Evolutionary conservation across 225 moss, liverwort and hornwort species (phyloP).

Genomic region (Marchantia polymorpha): DNA sequence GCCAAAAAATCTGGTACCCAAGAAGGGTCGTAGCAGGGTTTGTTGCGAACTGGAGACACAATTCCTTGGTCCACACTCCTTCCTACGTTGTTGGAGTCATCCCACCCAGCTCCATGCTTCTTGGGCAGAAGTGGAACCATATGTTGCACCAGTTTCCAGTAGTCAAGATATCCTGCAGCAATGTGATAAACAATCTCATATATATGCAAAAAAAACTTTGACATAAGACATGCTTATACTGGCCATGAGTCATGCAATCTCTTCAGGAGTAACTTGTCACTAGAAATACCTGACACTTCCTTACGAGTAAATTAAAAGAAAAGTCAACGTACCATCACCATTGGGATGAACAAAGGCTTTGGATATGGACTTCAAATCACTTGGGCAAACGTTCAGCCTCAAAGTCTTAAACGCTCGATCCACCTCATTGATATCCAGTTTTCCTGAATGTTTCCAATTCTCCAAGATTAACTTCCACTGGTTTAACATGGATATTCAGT

Average conservation of each 20-base stretch:
- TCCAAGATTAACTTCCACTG: background rate
- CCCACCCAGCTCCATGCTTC: conserved; percentile 19
- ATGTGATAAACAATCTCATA: background rate
- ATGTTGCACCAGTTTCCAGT: conserved; percentile 38
- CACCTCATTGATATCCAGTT: conserved; percentile 43
- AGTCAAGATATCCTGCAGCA: conserved; percentile 42
- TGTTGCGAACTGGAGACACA: conserved; percentile 13
- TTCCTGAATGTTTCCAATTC: conserved; percentile 30
- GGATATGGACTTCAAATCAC: conserved; percentile 36
- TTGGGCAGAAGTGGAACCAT: conserved; percentile 34
- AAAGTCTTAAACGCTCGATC: conserved; percentile 36
- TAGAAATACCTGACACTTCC: background rate
- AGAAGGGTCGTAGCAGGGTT: conserved; percentile 38
- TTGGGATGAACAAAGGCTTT: conserved; percentile 39
- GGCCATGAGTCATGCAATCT: background rate
- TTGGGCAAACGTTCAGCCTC: conserved; percentile 30
- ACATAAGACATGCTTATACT: background rate
- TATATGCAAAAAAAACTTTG: background rate
- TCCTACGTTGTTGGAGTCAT: conserved; percentile 18
- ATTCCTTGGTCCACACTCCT: conserved; percentile 30
- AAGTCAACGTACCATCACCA: conserved; percentile 31
- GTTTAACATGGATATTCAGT: background rate
- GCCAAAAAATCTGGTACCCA: conserved; percentile 27
- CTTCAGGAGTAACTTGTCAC: background rate
- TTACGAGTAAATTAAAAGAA: background rate